Percentiles rank a stretch among this genome's conserved stretches.
Evolutionary conservation across 1,139 yeast genomes (phyloP).

Genomic region (Debaryomyces nepalensis): DNA sequence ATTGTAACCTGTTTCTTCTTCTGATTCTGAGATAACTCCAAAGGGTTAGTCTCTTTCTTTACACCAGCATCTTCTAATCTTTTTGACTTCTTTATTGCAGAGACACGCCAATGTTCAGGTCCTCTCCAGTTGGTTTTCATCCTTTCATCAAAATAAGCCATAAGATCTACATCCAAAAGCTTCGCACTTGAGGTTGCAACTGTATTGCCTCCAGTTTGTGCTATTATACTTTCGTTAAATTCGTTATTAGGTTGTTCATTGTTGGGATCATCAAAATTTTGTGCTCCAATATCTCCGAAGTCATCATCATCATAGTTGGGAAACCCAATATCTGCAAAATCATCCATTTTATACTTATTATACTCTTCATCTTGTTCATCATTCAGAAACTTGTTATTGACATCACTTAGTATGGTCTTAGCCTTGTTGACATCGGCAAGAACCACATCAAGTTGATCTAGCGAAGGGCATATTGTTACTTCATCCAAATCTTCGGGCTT

Average conservation of each 20-base stretch:
- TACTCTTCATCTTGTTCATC: constrained; percentile 24
- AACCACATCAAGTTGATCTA: constrained; percentile 59
- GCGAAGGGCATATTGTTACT: constrained; percentile 64
- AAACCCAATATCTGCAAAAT: constrained; percentile 26
- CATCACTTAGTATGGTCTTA: constrained; percentile 54
- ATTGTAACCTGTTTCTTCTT: constrained; percentile 39
- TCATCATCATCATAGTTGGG: constrained; percentile 41
- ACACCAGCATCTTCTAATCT: constrained; percentile 22
- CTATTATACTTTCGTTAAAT: constrained; percentile 30
- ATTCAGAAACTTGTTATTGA: constrained; percentile 38
- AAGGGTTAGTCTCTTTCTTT: constrained; percentile 16
- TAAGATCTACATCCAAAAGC: constrained; percentile 66
- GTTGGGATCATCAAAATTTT: constrained; percentile 19
- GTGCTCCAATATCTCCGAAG: constrained; percentile 30
- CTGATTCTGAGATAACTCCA: constrained; percentile 12
- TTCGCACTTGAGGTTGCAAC: constrained; percentile 29
- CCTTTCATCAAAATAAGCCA: constrained; percentile 79
- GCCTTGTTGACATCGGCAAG: constrained; percentile 63
- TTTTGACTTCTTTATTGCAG: constrained; percentile 49
- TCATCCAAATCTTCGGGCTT: constrained; percentile 41
- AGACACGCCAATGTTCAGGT: constrained; percentile 91
- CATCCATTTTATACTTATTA: constrained; percentile 19
- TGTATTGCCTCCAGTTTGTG: constrained; percentile 27
- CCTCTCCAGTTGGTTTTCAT: constrained; percentile 83
- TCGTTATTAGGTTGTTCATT: constrained; percentile 24